phyloP scores from a whole-genome alignment of 1,284 basidiomycete genomes.

The Marasmius sp. region DNA sequence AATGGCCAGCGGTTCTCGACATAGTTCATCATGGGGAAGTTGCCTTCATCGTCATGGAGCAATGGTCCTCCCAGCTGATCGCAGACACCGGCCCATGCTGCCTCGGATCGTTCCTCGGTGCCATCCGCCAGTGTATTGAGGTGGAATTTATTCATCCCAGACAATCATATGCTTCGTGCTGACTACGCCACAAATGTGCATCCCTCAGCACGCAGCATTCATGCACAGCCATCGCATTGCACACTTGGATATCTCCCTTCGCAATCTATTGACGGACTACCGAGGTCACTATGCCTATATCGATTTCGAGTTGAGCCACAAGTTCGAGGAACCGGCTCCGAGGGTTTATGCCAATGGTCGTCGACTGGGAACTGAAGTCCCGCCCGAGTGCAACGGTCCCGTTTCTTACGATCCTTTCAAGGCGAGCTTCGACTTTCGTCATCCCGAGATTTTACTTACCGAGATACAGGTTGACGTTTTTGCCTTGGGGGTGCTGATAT shows the following conservation, averaged over 20 bases:
- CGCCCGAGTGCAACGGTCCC: constrained; percentile 64
- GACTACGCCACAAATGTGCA: not conserved
- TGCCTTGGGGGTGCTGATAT: constrained; percentile 62
- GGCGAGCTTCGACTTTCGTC: constrained; percentile 11
- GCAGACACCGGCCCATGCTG: constrained; percentile 49
- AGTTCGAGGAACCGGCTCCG: constrained; percentile 42
- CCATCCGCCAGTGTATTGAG: constrained; percentile 67
- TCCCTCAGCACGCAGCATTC: constrained; percentile 58
- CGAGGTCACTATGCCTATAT: constrained; percentile 66
- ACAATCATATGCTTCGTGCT: constrained; percentile 4
- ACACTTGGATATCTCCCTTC: constrained; percentile 70
- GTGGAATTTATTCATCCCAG: constrained; percentile 21
- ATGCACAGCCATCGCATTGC: constrained; percentile 66
- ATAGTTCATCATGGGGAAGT: constrained; percentile 57
- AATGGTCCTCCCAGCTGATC: constrained; percentile 68
- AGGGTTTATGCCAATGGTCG: constrained; percentile 31
- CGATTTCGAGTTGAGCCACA: constrained; percentile 68
- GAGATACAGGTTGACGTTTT: constrained; percentile 52
- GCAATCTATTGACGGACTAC: constrained; percentile 67
- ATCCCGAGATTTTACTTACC: too few species aligned
- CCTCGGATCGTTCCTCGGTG: constrained; percentile 50
- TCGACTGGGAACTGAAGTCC: constrained; percentile 57
- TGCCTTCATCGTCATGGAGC: constrained; percentile 75
- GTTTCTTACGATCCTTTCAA: constrained; percentile 61
- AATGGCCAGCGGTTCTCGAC: constrained; percentile 57